Percentiles rank a stretch among this genome's conserved stretches.
Conservation (phyloP, 2,329 filamentous ascomycete species). For the Fusarium scirpi region DNA sequence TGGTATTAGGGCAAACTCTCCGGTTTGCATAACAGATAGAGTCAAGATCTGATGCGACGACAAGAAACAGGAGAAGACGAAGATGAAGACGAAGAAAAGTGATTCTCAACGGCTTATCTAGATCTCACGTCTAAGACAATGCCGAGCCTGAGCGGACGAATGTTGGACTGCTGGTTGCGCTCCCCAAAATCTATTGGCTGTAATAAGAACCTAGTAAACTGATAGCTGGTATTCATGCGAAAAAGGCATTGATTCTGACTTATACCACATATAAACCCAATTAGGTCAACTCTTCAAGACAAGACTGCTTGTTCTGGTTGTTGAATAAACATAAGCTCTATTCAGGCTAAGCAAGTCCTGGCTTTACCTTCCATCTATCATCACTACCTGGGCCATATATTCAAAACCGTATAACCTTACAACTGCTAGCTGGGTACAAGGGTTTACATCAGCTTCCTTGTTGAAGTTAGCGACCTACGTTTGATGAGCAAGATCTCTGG, state of each 20-base stretch:
- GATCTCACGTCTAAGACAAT: not conserved
- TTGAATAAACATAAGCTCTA: not conserved
- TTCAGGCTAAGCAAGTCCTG: not conserved
- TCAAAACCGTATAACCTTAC: not conserved
- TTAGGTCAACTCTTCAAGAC: not conserved
- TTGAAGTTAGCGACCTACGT: not conserved
- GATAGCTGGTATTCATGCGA: not conserved
- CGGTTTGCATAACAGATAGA: slow-evolving; percentile 16
- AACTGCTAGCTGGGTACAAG: not conserved
- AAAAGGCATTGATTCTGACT: not conserved
- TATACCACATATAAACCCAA: not conserved
- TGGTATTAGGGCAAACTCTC: slow-evolving; percentile 6
- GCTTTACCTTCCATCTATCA: not conserved
- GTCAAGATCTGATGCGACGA: slow-evolving; percentile 16
- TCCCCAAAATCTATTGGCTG: not conserved
- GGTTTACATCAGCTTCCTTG: not conserved
- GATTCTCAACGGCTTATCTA: not conserved
- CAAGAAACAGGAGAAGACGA: slow-evolving; percentile 10
- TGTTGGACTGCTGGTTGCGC: not conserved
- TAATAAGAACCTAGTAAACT: not conserved
- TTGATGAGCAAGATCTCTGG: slow-evolving; percentile 1
- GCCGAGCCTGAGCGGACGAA: slow-evolving; percentile 3
- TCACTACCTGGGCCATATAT: not conserved
- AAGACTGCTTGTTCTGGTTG: not conserved
- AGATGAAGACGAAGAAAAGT: slow-evolving; percentile 4